Evolutionary conservation across 1,284 basidiomycete species (phyloP).

Genomic region (Rhodotorula sp.): DNA sequence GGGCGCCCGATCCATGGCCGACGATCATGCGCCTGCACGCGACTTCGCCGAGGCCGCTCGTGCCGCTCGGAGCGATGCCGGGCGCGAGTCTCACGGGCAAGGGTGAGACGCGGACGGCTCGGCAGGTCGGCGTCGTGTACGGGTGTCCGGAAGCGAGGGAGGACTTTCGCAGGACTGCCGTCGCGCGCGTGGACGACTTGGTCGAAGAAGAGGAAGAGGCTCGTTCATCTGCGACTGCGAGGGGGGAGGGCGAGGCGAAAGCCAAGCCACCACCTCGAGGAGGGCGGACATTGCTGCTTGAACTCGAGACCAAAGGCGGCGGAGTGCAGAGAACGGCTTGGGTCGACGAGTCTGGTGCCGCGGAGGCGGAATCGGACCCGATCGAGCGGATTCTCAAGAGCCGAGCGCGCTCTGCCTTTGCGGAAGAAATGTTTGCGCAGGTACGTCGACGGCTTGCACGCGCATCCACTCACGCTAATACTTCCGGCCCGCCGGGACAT

Average conservation of each 20-base stretch:
- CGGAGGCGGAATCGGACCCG: not conserved
- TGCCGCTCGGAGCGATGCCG: conserved; percentile 30
- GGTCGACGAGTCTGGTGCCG: not conserved
- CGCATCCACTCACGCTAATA: not conserved
- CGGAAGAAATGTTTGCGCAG: conserved; percentile 38
- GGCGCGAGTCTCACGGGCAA: conserved; percentile 34
- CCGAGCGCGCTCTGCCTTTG: conserved; percentile 19
- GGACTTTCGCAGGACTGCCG: conserved; percentile 10
- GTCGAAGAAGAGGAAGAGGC: not conserved
- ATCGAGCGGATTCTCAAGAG: not conserved
- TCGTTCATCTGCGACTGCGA: not conserved
- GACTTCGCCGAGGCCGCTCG: conserved; percentile 6
- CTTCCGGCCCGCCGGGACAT: not conserved
- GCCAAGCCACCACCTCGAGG: conserved; percentile 4
- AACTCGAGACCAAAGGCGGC: conserved; percentile 5
- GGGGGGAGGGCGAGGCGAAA: not conserved
- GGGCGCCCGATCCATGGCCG: conserved; percentile 28
- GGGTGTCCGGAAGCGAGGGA: conserved; percentile 30
- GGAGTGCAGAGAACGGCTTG: conserved; percentile 5
- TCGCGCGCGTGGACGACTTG: conserved; percentile 28
- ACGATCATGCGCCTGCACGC: conserved; percentile 29
- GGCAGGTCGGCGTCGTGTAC: conserved; percentile 34
- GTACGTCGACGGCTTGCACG: not conserved
- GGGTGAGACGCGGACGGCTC: conserved; percentile 20
- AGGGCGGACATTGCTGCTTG: conserved; percentile 16